These are phyloP conservation scores for Leishmania braziliensis DNA, from an alignment of 208 protist species.

Conservation along the genomic window DNA sequence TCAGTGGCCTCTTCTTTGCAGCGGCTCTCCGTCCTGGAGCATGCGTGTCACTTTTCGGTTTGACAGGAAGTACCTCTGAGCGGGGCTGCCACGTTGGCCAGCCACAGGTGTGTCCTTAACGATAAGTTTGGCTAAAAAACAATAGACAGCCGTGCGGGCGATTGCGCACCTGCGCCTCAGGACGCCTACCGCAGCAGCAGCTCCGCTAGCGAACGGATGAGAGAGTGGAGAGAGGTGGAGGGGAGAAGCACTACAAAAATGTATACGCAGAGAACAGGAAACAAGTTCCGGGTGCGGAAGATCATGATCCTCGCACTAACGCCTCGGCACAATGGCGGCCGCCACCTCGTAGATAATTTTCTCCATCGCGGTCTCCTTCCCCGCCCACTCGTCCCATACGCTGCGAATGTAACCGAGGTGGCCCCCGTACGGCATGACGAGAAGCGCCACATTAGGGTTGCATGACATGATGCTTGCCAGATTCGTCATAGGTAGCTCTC, in stretches of 20 bases:
- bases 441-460: conserved; percentile 45
- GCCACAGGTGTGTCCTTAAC: not conserved
- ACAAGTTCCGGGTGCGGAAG: not conserved
- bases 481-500: conserved; percentile 29
- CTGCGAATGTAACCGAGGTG: conserved; percentile 63
- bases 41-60: not conserved
- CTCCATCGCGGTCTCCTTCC: conserved; percentile 47
- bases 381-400: conserved; percentile 42
- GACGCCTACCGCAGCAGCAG: not conserved
- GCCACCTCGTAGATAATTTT: conserved; percentile 27
- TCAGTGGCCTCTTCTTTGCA: not conserved
- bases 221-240: not conserved
- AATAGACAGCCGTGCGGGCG: not conserved
- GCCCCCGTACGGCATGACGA: conserved; percentile 55
- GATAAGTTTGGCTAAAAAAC: not conserved
- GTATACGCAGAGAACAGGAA: not conserved
- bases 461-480: conserved; percentile 35
- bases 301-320: not conserved
- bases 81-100: not conserved
- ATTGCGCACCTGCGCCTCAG: not conserved
- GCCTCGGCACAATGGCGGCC: conserved; percentile 11
- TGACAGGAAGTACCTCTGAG: not conserved
- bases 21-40: not conserved
- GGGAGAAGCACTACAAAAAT: not conserved
- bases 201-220: not conserved